phyloP scores from a whole-genome alignment of 2,329 filamentous ascomycete genomes.

The Xylariomycetidae sp. region DNA sequence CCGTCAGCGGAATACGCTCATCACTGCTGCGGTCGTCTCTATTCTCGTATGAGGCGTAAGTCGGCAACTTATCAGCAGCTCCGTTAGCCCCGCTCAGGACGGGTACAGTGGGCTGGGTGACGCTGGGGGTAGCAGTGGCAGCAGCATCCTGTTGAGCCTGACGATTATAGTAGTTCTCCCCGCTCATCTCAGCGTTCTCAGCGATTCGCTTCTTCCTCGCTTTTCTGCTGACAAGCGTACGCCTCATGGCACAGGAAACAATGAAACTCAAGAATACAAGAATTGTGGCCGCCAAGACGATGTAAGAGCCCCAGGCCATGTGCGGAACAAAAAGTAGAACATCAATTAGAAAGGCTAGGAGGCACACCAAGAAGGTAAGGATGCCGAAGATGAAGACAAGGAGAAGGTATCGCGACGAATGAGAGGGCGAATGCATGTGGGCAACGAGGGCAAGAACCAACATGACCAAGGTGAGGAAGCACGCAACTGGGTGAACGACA shows the following conservation, averaged over 20 bases:
- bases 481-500: slow-evolving; percentile 88
- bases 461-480: slow-evolving; percentile 79
- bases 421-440: slow-evolving; percentile 82
- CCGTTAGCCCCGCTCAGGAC: slow-evolving; percentile 52
- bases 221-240: slow-evolving; percentile 86
- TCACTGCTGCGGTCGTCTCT: slow-evolving; percentile 60
- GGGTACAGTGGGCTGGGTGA: slow-evolving; percentile 55
- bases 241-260: slow-evolving; percentile 90
- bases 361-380: slow-evolving; percentile 74
- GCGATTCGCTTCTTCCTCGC: slow-evolving; percentile 88
- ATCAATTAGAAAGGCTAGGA: slow-evolving; percentile 88
- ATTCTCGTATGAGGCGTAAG: slow-evolving; percentile 64
- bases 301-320: slow-evolving; percentile 88
- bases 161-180: slow-evolving; percentile 81
- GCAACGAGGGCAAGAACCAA: slow-evolving; percentile 73
- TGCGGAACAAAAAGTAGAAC: slow-evolving; percentile 93
- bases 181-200: slow-evolving; percentile 96
- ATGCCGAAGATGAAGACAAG: slow-evolving; percentile 81
- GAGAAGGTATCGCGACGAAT: slow-evolving; percentile 85
- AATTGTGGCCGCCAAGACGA: slow-evolving; percentile 85
- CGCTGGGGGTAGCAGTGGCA: slow-evolving; percentile 31
- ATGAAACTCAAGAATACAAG: slow-evolving; percentile 77
- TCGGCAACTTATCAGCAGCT: slow-evolving; percentile 40
- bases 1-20: slow-evolving; percentile 67
- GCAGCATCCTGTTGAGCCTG: slow-evolving; percentile 52